Evolutionary conservation across 805 yeast species (phyloP), one percentile per base, ranked within the genome.

Genomic region (Saccharomycopsis vini): DNA sequence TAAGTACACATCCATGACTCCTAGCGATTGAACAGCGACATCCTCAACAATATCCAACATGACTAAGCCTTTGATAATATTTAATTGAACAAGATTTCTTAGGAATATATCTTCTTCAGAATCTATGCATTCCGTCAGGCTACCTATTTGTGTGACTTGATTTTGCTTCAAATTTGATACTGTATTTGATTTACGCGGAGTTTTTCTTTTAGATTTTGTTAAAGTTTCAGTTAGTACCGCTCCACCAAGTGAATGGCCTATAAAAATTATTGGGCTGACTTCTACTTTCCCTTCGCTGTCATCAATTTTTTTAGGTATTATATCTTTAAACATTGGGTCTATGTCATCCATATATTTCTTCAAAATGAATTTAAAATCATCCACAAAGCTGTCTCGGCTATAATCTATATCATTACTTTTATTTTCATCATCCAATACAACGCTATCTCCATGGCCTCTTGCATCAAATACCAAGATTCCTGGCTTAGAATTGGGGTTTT

Each of bases 161-260:
- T n/a, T n/a, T n/a, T n/a, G n/a, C n/a, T 10, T 16, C 23, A 19
- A 9, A 13, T 54, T 51, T n/a, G n/a, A n/a, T n/a, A n/a, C n/a
- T n/a, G n/a, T n/a, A n/a, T n/a, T n/a, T n/a, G n/a, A n/a, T n/a
- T n/a, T n/a, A n/a, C n/a, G n/a, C n/a, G n/a, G n/a, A n/a, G n/a
- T n/a, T n/a, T n/a, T n/a, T n/a, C n/a, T n/a, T 5, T 50, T 29
- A 3, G 6, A 29, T 13, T 54, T 50, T 9, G 57, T 40, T 4
- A 76, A 58, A 1, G 74, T 71, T 34, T 70, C 69, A 0, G 95
- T 72, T 26, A 87, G 64, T 3, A 92, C 77, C 0, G 96, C 72
- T 0, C 97, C 99, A 4, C 98, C 99, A 26, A 94, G 66, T 1
- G 96, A 86, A 60, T 90, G 98, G 0, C 97, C 97, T 3, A 89